Conservation (phyloP, 1,284 basidiomycete species). For the Anthracocystis setariae region DNA sequence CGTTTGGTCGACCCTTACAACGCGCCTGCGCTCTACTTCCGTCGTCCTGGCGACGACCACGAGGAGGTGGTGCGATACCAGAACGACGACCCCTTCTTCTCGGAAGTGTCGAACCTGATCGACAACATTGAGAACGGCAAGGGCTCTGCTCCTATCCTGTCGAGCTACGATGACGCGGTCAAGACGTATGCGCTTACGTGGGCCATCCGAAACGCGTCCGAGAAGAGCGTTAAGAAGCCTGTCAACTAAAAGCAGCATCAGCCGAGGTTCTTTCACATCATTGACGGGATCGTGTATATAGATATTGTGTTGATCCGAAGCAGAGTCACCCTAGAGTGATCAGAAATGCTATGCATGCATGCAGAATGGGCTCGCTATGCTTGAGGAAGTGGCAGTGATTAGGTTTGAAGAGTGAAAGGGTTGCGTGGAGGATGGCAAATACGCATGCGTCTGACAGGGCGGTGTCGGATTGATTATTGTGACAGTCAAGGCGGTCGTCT, state of each 20-base stretch:
- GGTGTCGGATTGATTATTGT: too few relatives aligned
- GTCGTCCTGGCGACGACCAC: conserved; percentile 66
- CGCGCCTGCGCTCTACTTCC: conserved; percentile 64
- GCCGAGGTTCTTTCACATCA: too few relatives aligned
- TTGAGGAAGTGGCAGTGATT: too few relatives aligned
- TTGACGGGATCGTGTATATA: too few relatives aligned
- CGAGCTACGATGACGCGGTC: conserved; percentile 63
- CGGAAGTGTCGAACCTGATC: conserved; percentile 65
- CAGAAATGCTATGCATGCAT: too few relatives aligned
- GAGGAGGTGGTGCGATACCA: conserved; percentile 66
- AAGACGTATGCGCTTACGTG: conserved; percentile 67
- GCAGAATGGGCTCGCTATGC: too few relatives aligned
- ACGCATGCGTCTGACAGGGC: too few relatives aligned
- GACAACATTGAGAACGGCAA: conserved; percentile 64
- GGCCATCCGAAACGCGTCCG: conserved; percentile 63
- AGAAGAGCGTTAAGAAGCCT: conserved; percentile 55
- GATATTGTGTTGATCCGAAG: too few relatives aligned
- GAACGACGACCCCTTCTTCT: conserved; percentile 68
- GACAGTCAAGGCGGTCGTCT: too few relatives aligned
- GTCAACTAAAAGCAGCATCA: conserved; percentile 4
- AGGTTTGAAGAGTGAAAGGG: too few relatives aligned
- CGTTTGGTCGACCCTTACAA: conserved; percentile 67
- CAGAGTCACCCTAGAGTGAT: too few relatives aligned
- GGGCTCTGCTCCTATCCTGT: conserved; percentile 56
- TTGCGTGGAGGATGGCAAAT: too few relatives aligned